These are phyloP conservation scores for Aphanomyces cochlioides DNA, from an alignment of 352 stramenopile species.

Conservation along the genomic window DNA sequence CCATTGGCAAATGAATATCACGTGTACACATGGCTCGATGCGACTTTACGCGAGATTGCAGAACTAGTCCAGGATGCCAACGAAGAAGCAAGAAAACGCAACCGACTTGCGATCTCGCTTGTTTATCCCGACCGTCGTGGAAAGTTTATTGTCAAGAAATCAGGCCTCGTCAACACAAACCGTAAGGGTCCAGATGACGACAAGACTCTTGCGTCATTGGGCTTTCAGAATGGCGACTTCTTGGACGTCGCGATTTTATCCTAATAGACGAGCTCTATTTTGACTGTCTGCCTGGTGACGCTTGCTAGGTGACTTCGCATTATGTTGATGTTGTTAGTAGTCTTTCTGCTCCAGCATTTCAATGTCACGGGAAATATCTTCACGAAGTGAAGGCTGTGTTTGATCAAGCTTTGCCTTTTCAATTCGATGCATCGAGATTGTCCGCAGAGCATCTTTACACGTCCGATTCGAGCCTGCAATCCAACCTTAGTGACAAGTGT, in stretches of 20 bases:
- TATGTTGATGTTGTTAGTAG: too few species aligned
- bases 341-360: background rate
- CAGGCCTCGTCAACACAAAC: slow-evolving; percentile 53
- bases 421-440: slow-evolving; percentile 11
- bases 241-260: slow-evolving; percentile 60
- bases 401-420: background rate
- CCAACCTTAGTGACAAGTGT: too few species aligned
- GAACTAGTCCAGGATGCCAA: slow-evolving; percentile 70
- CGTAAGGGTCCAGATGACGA: slow-evolving; percentile 50
- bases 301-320: background rate
- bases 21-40: slow-evolving; percentile 73
- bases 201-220: slow-evolving; percentile 59
- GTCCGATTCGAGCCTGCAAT: slow-evolving; percentile 17
- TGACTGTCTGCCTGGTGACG: background rate
- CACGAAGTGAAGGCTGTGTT: background rate
- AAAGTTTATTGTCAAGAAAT: slow-evolving; percentile 53
- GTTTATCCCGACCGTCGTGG: slow-evolving; percentile 52
- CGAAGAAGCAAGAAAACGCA: slow-evolving; percentile 48
- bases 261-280: slow-evolving; percentile 30
- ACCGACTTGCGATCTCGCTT: slow-evolving; percentile 57
- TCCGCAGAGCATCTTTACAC: slow-evolving; percentile 17
- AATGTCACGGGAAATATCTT: background rate
- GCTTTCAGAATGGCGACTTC: slow-evolving; percentile 62
- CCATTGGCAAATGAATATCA: slow-evolving; percentile 60
- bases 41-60: slow-evolving; percentile 62